phyloP scores from a whole-genome alignment of 2,329 filamentous ascomycete species.

The Fusarium sp. region DNA sequence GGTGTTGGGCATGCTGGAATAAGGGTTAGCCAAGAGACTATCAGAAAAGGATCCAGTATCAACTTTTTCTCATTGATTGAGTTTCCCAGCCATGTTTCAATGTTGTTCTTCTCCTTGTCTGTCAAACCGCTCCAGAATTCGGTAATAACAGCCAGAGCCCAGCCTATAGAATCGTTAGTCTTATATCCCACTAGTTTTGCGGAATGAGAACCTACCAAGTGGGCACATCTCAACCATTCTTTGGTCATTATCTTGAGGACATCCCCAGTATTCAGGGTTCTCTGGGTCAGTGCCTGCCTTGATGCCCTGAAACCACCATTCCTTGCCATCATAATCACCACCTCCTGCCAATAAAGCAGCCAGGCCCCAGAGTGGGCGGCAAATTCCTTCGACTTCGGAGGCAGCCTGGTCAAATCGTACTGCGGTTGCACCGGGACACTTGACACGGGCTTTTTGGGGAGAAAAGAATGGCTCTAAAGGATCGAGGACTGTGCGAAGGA shows the following conservation, averaged over 20 bases:
- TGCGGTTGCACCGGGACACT: slow-evolving; percentile 75
- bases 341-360: slow-evolving; percentile 76
- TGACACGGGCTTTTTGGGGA: slow-evolving; percentile 71
- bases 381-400: slow-evolving; percentile 81
- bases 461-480: slow-evolving; percentile 80
- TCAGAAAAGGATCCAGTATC: slow-evolving; percentile 4
- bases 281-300: slow-evolving; percentile 77
- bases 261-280: slow-evolving; percentile 79
- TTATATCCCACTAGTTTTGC: neutral
- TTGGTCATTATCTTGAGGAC: slow-evolving; percentile 80
- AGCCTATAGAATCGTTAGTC: slow-evolving; percentile 56
- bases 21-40: slow-evolving; percentile 8
- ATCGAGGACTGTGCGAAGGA: slow-evolving; percentile 72
- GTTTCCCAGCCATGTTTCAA: slow-evolving; percentile 78
- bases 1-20: slow-evolving; percentile 72
- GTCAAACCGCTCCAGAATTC: slow-evolving; percentile 74
- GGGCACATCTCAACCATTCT: slow-evolving; percentile 89
- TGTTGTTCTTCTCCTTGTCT: slow-evolving; percentile 70
- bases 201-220: slow-evolving; percentile 58
- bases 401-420: slow-evolving; percentile 82
- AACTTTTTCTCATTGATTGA: slow-evolving; percentile 81
- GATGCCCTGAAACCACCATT: slow-evolving; percentile 75
- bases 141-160: slow-evolving; percentile 75
- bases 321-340: slow-evolving; percentile 70
- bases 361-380: slow-evolving; percentile 80